A percentile compares a stretch with the other conserved stretches of the same genome.
These are phyloP conservation scores for Coprinopsis marcescibilis DNA, from an alignment of 768 basidiomycete species.

Conservation along the genomic window DNA sequence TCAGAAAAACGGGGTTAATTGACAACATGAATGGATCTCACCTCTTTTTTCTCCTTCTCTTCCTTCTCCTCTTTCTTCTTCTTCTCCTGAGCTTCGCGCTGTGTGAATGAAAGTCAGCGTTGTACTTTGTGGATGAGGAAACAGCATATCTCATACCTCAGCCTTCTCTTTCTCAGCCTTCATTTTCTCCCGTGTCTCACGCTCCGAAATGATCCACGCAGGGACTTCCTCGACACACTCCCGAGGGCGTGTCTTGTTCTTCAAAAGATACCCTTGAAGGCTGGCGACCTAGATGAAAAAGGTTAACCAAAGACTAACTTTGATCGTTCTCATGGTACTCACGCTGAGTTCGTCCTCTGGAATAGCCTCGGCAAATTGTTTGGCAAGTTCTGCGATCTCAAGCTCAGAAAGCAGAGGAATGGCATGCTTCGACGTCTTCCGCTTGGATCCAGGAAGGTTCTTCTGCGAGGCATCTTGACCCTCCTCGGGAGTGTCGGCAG, in stretches of 20 bases:
- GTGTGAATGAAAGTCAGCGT: slow-evolving; percentile 16
- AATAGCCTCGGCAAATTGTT: slow-evolving; percentile 75
- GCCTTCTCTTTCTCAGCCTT: slow-evolving; percentile 79
- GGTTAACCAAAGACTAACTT: not conserved
- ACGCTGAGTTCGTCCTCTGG: slow-evolving; percentile 88
- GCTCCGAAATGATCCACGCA: slow-evolving; percentile 75
- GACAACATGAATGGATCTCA: slow-evolving; percentile 16
- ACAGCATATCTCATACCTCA: slow-evolving; percentile 36
- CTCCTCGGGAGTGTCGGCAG: slow-evolving; percentile 17
- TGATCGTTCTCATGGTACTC: slow-evolving; percentile 18
- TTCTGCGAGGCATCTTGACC: slow-evolving; percentile 50
- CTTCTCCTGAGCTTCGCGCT: slow-evolving; percentile 62
- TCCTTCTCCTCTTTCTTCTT: slow-evolving; percentile 39
- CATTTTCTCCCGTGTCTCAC: slow-evolving; percentile 77
- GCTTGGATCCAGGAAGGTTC: slow-evolving; percentile 63
- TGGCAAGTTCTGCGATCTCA: slow-evolving; percentile 73
- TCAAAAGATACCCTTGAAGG: slow-evolving; percentile 80
- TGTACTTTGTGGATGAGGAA: slow-evolving; percentile 11
- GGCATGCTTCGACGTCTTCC: slow-evolving; percentile 49
- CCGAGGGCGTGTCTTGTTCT: slow-evolving; percentile 85
- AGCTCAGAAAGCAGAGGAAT: slow-evolving; percentile 69
- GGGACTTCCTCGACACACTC: slow-evolving; percentile 78
- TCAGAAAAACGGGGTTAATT: not conserved
- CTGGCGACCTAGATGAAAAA: slow-evolving; percentile 55
- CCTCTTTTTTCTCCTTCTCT: slow-evolving; percentile 48